Evolutionary conservation across 768 basidiomycete species (phyloP).

Genomic region (Cubamyces sp.): DNA sequence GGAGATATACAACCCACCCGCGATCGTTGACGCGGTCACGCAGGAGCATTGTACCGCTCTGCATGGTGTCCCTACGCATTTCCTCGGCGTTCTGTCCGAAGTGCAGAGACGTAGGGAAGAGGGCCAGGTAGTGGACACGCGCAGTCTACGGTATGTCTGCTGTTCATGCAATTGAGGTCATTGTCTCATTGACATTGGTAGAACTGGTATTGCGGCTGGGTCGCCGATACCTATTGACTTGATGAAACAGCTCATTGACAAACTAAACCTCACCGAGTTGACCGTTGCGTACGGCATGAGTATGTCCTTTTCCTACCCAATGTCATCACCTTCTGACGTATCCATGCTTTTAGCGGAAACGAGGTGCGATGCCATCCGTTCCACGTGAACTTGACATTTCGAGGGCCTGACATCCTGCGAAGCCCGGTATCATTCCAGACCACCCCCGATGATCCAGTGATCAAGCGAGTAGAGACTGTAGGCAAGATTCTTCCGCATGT

Average conservation of each 20-base stretch:
- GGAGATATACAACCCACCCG: constrained; percentile 59
- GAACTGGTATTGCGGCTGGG: constrained; percentile 85
- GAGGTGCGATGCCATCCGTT: constrained; percentile 42
- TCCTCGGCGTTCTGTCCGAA: constrained; percentile 73
- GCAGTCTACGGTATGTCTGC: constrained; percentile 55
- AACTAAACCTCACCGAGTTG: constrained; percentile 68
- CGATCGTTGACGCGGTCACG: constrained; percentile 72
- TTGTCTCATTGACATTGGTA: constrained; percentile 30
- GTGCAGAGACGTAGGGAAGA: constrained; percentile 54
- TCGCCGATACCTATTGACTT: constrained; percentile 78
- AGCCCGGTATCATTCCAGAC: constrained; percentile 89
- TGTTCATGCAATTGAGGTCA: not conserved
- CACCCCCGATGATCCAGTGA: constrained; percentile 64
- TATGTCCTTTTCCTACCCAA: constrained; percentile 41
- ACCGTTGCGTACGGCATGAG: constrained; percentile 90
- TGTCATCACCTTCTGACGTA: not conserved
- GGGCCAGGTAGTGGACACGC: constrained; percentile 53
- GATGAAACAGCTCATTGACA: constrained; percentile 71
- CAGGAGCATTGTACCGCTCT: constrained; percentile 75
- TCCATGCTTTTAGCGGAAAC: constrained; percentile 60
- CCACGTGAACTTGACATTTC: not conserved
- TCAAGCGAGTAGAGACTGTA: constrained; percentile 82
- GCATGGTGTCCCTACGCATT: constrained; percentile 88
- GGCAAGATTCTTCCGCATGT: constrained; percentile 79
- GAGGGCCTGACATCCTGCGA: not conserved